Evolutionary conservation across 2,329 filamentous ascomycete genomes (phyloP).

Genomic region (Aspergillus sp.): DNA sequence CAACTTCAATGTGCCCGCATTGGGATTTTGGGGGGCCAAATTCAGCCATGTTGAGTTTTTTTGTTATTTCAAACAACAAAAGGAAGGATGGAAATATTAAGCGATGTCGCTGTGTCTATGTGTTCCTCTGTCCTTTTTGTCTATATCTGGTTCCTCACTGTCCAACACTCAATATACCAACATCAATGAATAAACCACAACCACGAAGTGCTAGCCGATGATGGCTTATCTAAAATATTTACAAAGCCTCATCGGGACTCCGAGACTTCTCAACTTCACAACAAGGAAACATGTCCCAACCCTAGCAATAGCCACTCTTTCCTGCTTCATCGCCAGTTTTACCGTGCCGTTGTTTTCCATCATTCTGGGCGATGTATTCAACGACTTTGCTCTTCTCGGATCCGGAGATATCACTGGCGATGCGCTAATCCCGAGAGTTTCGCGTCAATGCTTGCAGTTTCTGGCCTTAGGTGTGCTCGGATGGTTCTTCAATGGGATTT

Average conservation of each 20-base stretch:
- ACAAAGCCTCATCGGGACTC: conserved; percentile 44
- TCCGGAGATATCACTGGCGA: conserved; percentile 50
- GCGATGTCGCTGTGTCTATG: neutral
- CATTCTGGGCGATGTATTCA: conserved; percentile 73
- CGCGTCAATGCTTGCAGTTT: conserved; percentile 63
- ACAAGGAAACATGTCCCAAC: conserved; percentile 58
- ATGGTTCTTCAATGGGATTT: conserved; percentile 66
- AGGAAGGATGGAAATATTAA: neutral
- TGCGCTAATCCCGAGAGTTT: conserved; percentile 57
- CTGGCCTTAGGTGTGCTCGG: conserved; percentile 62
- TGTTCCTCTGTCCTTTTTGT: neutral
- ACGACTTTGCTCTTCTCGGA: conserved; percentile 67
- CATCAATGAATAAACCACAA: neutral
- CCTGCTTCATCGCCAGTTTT: conserved; percentile 61
- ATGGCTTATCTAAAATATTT: neutral
- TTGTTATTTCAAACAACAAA: neutral
- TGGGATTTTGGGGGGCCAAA: neutral
- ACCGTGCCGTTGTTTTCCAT: conserved; percentile 66
- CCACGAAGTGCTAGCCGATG: neutral
- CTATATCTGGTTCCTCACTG: neutral
- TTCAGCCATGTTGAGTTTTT: neutral
- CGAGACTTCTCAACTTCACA: conserved; percentile 69
- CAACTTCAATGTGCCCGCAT: conserved; percentile 25
- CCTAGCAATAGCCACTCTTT: conserved; percentile 55
- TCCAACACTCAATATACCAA: neutral